These are phyloP conservation scores for Taphrina pruni DNA, from an alignment of 1,139 yeast genomes.

Conservation along the genomic window DNA sequence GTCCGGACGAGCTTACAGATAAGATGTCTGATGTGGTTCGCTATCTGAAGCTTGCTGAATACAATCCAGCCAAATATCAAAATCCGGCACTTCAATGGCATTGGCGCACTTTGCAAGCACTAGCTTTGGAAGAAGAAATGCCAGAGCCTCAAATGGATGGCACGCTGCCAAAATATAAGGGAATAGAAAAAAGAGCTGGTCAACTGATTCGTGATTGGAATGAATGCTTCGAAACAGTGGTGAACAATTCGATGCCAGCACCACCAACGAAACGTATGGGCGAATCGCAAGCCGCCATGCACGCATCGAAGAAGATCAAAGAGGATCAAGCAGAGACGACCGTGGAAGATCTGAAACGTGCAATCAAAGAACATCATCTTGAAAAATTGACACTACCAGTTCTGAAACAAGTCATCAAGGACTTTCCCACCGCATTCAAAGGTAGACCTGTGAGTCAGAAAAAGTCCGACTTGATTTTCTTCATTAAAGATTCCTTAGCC, in stretches of 20 bases:
- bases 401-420: slow-evolving; percentile 24
- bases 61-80: slow-evolving; percentile 64
- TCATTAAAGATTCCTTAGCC: slow-evolving; percentile 11
- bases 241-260: slow-evolving; percentile 5
- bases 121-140: slow-evolving; percentile 67
- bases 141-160: slow-evolving; percentile 52
- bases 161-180: slow-evolving; percentile 52
- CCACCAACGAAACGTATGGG: slow-evolving; percentile 20
- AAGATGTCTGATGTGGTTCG: slow-evolving; percentile 55
- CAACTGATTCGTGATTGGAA: slow-evolving; percentile 29
- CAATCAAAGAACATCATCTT: slow-evolving; percentile 7
- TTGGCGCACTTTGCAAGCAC: slow-evolving; percentile 68
- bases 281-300: slow-evolving; percentile 11
- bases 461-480: slow-evolving; percentile 22
- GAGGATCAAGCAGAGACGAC: slow-evolving; percentile 2
- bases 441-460: slow-evolving; percentile 19
- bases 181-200: slow-evolving; percentile 48
- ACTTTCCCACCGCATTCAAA: slow-evolving; percentile 4
- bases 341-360: slow-evolving; percentile 22
- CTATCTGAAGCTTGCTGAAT: slow-evolving; percentile 58
- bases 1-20: slow-evolving; percentile 51
- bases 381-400: slow-evolving; percentile 29
- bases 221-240: slow-evolving; percentile 7
- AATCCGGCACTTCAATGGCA: slow-evolving; percentile 76
- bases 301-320: slow-evolving; percentile 18